Conservation (phyloP, 805 yeast genomes). For the Scheffersomyces spartinae region DNA sequence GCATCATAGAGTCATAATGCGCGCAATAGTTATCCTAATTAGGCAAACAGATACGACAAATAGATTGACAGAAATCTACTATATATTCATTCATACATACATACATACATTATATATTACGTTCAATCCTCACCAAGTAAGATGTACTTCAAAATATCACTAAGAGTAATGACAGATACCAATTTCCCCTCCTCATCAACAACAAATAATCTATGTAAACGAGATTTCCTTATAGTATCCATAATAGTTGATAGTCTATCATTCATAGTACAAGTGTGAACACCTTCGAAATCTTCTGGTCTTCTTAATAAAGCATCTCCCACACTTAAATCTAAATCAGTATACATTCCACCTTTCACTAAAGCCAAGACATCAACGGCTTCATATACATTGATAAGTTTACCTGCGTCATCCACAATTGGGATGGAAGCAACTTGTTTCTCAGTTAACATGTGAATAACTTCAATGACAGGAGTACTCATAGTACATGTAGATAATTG, state of each 20-base stretch:
- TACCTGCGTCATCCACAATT: conserved; percentile 62
- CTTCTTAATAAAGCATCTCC: conserved; percentile 94
- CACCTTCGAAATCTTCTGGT: conserved; percentile 96
- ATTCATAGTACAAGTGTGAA: conserved; percentile 82
- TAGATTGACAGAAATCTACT: too few relatives aligned
- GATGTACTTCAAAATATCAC: conserved; percentile 81
- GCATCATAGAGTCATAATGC: too few relatives aligned
- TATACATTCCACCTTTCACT: conserved; percentile 88
- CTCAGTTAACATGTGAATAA: conserved; percentile 68
- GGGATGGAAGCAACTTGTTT: conserved; percentile 89
- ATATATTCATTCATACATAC: too few relatives aligned
- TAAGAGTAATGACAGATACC: conserved; percentile 76
- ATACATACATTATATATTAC: too few relatives aligned
- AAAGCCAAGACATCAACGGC: conserved; percentile 89
- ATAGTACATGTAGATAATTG: conserved; percentile 69
- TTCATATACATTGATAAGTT: conserved; percentile 81
- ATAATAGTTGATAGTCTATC: conserved; percentile 82
- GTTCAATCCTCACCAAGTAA: conserved; percentile 52
- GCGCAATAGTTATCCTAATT: too few relatives aligned
- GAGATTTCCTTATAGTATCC: conserved; percentile 85
- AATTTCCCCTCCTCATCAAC: conserved; percentile 76
- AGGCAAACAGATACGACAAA: too few relatives aligned
- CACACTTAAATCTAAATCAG: conserved; percentile 79
- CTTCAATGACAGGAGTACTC: conserved; percentile 90
- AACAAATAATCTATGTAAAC: conserved; percentile 85